A percentile compares a stretch with the other conserved stretches of the same genome.
Evolutionary conservation across 495 filamentous ascomycete genomes (phyloP).

Genomic region (Annulohypoxylon moriforme): DNA sequence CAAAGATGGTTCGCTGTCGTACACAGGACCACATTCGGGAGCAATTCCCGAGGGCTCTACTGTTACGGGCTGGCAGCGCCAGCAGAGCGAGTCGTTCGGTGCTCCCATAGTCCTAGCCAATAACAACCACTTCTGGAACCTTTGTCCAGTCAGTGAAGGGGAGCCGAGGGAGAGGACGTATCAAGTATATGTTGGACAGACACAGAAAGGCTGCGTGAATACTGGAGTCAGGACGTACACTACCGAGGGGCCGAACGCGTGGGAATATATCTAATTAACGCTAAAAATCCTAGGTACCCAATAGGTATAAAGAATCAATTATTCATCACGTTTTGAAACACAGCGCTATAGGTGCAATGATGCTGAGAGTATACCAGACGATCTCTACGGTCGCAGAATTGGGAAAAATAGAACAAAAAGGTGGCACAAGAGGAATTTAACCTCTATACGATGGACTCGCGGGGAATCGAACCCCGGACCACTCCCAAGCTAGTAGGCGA

Average conservation of each 20-base stretch:
- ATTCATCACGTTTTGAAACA: neutral
- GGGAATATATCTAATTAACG: constrained; percentile 25
- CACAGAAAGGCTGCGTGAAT: constrained; percentile 8
- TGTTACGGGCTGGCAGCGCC: constrained; percentile 32
- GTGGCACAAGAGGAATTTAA: constrained; percentile 9
- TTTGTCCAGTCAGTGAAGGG: constrained; percentile 40
- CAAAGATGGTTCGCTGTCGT: constrained; percentile 42
- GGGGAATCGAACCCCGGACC: constrained; percentile 70
- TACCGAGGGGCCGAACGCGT: constrained; percentile 15
- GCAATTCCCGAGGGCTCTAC: constrained; percentile 31
- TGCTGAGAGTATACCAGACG: neutral
- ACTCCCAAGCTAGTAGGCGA: constrained; percentile 48
- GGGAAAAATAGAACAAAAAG: neutral
- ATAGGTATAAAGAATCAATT: too few relatives aligned
- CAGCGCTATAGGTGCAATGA: neutral
- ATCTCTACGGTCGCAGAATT: neutral
- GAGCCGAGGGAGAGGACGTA: constrained; percentile 35
- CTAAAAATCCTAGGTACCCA: too few relatives aligned
- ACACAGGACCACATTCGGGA: constrained; percentile 38
- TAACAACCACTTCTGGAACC: constrained; percentile 1
- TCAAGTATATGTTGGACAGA: constrained; percentile 30
- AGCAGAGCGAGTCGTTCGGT: constrained; percentile 32
- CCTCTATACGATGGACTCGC: constrained; percentile 52
- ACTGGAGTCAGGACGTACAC: constrained; percentile 33
- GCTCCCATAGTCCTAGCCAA: constrained; percentile 25